Percentiles rank a stretch among this genome's conserved stretches.
Evolutionary conservation across 139 green algal species (phyloP).

Genomic region (Picochlorum costavermella): DNA sequence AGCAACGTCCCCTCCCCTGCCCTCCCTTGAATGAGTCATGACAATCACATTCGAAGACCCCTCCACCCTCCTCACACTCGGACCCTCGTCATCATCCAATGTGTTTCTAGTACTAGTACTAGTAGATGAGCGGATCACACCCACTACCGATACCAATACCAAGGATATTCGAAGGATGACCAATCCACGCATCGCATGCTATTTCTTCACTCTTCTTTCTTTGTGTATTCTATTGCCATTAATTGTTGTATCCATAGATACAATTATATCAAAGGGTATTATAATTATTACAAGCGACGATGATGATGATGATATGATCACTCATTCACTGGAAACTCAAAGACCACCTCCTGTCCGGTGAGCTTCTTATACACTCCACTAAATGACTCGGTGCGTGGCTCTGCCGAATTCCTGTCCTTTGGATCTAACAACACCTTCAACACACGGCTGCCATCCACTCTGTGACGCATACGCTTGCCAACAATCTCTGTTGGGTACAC

Average conservation of each 20-base stretch:
- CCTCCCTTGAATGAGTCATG: neutral
- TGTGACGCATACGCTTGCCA: conserved; percentile 93
- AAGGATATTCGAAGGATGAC: too few species aligned
- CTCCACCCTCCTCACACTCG: neutral
- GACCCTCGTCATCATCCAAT: too few species aligned
- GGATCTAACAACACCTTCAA: conserved; percentile 93
- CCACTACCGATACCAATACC: too few species aligned
- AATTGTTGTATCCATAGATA: too few species aligned
- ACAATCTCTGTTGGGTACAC: conserved; percentile 99
- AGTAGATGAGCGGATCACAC: too few species aligned
- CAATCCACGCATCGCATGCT: too few species aligned
- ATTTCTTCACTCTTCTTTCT: too few species aligned
- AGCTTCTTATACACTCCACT: conserved; percentile 97
- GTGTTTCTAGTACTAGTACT: too few species aligned
- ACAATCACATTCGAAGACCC: neutral
- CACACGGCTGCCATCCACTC: conserved; percentile 81
- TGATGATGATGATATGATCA: too few species aligned
- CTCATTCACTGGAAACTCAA: conserved; percentile 79
- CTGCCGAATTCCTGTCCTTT: conserved; percentile 95
- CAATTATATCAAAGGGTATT: too few species aligned
- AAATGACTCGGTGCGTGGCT: conserved; percentile 99
- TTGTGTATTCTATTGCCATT: too few species aligned
- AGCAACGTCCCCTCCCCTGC: conserved; percentile 12
- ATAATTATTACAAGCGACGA: too few species aligned
- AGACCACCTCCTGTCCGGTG: conserved; percentile 91